Percentiles rank a stretch among this genome's conserved stretches.
phyloP scores from a whole-genome alignment of 192 early-diverging fungal species.

The Podochytrium sp. region DNA sequence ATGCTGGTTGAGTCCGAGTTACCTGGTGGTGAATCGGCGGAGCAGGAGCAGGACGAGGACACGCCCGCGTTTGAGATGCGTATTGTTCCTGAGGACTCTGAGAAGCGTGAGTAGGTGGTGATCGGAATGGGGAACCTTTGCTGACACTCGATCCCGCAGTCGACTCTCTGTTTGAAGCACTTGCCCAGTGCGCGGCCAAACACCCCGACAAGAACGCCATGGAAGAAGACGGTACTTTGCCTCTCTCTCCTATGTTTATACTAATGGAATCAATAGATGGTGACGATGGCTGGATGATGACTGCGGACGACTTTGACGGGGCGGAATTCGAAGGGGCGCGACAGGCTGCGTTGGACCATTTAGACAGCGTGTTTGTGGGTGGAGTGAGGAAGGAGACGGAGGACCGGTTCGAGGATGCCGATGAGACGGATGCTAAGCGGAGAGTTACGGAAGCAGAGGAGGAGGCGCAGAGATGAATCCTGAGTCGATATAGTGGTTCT shows the following conservation, averaged over 20 bases:
- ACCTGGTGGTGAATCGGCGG: neutral
- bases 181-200: slow-evolving; percentile 68
- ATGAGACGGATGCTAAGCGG: slow-evolving; percentile 9
- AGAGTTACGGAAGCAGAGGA: neutral
- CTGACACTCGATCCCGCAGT: slow-evolving; percentile 44
- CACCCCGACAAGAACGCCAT: slow-evolving; percentile 67
- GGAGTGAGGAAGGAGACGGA: slow-evolving; percentile 15
- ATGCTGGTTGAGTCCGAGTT: slow-evolving; percentile 39
- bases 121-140: slow-evolving; percentile 10
- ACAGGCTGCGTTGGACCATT: slow-evolving; percentile 35
- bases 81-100: slow-evolving; percentile 62
- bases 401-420: slow-evolving; percentile 34
- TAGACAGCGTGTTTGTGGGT: slow-evolving; percentile 29
- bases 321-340: slow-evolving; percentile 7
- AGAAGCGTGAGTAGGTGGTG: slow-evolving; percentile 49
- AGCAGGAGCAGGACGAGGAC: slow-evolving; percentile 21
- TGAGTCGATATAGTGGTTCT: too few relatives aligned
- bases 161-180: slow-evolving; percentile 66
- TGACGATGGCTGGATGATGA: slow-evolving; percentile 20
- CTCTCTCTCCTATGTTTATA: neutral
- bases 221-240: slow-evolving; percentile 29
- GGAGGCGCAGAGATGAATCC: too few relatives aligned
- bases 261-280: neutral
- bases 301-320: slow-evolving; percentile 24
- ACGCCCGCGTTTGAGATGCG: slow-evolving; percentile 58